Evolutionary conservation across 2,329 filamentous ascomycete genomes (phyloP).

Genomic region (Pseudogymnoascus sp.): DNA sequence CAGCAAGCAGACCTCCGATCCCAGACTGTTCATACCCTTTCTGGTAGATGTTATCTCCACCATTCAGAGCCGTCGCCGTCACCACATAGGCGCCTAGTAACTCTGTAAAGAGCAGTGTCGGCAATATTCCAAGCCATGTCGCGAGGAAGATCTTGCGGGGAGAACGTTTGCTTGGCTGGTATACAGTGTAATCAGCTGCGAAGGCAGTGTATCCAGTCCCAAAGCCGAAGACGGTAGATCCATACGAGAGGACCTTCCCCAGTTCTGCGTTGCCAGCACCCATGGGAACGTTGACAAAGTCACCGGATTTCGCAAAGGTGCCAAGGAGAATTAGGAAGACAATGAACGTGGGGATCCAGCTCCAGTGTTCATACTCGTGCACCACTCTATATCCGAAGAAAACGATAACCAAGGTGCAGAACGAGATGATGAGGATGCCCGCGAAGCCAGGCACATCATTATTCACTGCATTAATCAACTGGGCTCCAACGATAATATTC

Average conservation of each 20-base stretch:
- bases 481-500: conserved; percentile 72
- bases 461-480: conserved; percentile 69
- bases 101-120: conserved; percentile 66
- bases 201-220: conserved; percentile 66
- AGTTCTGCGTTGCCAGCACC: conserved; percentile 49
- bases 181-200: conserved; percentile 73
- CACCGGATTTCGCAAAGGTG: conserved; percentile 56
- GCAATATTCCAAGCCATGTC: conserved; percentile 60
- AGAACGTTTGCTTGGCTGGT: conserved; percentile 57
- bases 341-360: conserved; percentile 64
- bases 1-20: conserved; percentile 58
- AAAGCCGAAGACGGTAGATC: conserved; percentile 58
- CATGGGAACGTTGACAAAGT: conserved; percentile 55
- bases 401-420: conserved; percentile 60
- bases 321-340: conserved; percentile 66
- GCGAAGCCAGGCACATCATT: conserved; percentile 59
- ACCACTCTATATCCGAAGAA: conserved; percentile 69
- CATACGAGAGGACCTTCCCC: conserved; percentile 55
- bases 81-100: conserved; percentile 64
- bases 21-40: conserved; percentile 46
- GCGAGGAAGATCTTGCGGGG: conserved; percentile 57
- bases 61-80: conserved; percentile 51
- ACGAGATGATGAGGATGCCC: conserved; percentile 65
- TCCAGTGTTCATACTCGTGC: conserved; percentile 68
- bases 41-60: conserved; percentile 44